A percentile compares a stretch with the other conserved stretches of the same genome.
phyloP scores from a whole-genome alignment of 2,329 filamentous ascomycete species.

The Beauveria scarabaeidicola region DNA sequence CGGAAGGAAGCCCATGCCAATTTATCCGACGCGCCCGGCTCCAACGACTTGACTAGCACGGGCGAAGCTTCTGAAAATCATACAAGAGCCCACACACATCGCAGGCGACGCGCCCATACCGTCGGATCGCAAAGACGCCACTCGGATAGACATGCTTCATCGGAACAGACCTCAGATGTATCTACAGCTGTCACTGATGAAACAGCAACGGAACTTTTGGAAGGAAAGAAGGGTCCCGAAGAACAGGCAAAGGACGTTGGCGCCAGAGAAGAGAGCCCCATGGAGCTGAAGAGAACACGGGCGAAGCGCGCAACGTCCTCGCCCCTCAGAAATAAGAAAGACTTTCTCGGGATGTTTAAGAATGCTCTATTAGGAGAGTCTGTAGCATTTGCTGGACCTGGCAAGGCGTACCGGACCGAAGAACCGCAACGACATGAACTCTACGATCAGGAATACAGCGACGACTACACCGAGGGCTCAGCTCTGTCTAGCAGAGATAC shows the following conservation, averaged over 20 bases:
- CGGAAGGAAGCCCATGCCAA: background rate
- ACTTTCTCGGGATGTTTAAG: constrained; percentile 49
- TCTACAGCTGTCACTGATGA: background rate
- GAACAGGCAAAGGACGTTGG: constrained; percentile 19
- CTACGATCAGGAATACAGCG: constrained; percentile 18
- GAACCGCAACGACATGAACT: constrained; percentile 29
- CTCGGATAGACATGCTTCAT: background rate
- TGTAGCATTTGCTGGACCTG: constrained; percentile 34
- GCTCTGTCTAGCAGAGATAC: constrained; percentile 13
- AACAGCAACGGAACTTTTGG: constrained; percentile 6
- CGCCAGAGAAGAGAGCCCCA: constrained; percentile 20
- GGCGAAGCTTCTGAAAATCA: background rate
- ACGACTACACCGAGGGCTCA: constrained; percentile 18
- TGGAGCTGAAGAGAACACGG: constrained; percentile 44
- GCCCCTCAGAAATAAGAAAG: constrained; percentile 42
- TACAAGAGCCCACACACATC: background rate
- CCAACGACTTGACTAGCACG: background rate
- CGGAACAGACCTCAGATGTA: background rate
- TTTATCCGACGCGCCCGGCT: background rate
- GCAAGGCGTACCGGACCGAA: constrained; percentile 40
- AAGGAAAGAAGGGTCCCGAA: background rate
- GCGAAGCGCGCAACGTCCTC: constrained; percentile 45
- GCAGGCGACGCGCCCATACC: background rate
- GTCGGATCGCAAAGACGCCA: background rate
- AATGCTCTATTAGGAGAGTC: constrained; percentile 58